Evolutionary conservation across 73 alveolate genomes (phyloP).

Genomic region (Blepharisma japonicum): DNA sequence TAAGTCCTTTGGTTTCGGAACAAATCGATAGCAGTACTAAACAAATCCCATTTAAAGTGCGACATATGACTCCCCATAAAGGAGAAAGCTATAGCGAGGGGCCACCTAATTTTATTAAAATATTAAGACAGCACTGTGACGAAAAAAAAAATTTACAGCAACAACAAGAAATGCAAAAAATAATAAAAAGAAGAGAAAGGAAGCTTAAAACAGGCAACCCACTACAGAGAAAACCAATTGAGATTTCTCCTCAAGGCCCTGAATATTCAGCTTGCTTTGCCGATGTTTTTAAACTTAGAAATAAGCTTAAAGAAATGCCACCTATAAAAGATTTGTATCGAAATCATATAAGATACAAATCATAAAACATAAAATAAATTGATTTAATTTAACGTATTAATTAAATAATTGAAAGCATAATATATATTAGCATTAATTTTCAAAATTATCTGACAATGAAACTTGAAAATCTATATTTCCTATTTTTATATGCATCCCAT

Average conservation of each 20-base stretch:
- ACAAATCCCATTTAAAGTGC: slow-evolving; percentile 26
- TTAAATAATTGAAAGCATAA: too few species aligned
- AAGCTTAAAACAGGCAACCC: too few species aligned
- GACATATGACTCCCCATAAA: slow-evolving; percentile 28
- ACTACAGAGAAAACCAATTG: neutral
- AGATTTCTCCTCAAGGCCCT: slow-evolving; percentile 17
- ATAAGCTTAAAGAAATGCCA: neutral
- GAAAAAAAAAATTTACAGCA: neutral
- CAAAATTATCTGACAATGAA: too few species aligned
- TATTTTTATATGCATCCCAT: neutral
- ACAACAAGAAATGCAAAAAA: too few species aligned
- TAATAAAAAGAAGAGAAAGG: too few species aligned
- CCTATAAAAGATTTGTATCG: slow-evolving; percentile 8
- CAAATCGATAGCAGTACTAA: neutral
- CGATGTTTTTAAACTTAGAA: slow-evolving; percentile 10
- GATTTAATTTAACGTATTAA: too few species aligned
- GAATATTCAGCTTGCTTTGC: slow-evolving; percentile 13
- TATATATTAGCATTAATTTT: too few species aligned
- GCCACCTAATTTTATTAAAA: slow-evolving; percentile 11
- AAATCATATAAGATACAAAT: neutral
- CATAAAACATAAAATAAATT: neutral
- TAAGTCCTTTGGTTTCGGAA: slow-evolving; percentile 17
- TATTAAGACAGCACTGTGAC: slow-evolving; percentile 21
- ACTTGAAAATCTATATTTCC: slow-evolving; percentile 7
- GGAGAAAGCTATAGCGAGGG: neutral